Conservation (phyloP, 2,329 filamentous ascomycete genomes). For the Ceratocystis colombiana region DNA sequence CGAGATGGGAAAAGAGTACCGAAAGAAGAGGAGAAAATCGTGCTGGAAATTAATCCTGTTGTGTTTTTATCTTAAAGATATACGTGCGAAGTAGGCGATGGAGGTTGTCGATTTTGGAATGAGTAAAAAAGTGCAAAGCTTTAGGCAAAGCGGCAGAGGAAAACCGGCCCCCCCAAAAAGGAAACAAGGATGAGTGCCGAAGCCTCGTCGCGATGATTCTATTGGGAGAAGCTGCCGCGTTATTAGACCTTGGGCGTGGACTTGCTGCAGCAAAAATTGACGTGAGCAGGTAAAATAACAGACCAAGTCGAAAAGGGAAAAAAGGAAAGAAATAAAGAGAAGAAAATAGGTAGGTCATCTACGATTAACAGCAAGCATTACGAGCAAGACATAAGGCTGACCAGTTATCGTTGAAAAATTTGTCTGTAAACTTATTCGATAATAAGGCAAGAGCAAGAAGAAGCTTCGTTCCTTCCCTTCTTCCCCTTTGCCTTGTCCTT, state of each 20-base stretch:
- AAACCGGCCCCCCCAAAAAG: background rate
- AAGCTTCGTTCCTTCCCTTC: conserved; percentile 1
- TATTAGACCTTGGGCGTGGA: background rate
- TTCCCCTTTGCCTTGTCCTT: background rate
- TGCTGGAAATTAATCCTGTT: background rate
- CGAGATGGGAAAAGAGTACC: background rate
- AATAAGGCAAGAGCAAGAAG: background rate
- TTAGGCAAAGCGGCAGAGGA: conserved; percentile 12
- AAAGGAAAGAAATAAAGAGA: background rate
- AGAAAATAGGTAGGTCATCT: too few species aligned
- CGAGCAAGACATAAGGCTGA: background rate
- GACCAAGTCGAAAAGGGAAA: background rate
- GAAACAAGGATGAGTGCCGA: conserved; percentile 8
- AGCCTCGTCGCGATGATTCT: conserved; percentile 22
- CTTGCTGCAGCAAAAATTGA: background rate
- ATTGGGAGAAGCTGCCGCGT: conserved; percentile 18
- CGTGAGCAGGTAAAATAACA: background rate
- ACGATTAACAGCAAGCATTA: background rate
- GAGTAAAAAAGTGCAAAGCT: background rate
- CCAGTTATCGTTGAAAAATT: background rate
- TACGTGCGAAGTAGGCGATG: background rate
- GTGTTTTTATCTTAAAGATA: background rate
- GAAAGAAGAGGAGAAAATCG: conserved; percentile 1
- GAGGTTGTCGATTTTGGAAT: background rate
- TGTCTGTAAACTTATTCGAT: background rate